These are phyloP conservation scores for Rhododendron mucronatum DNA, from an alignment of 148 eudicot genomes.

Conservation along the genomic window DNA sequence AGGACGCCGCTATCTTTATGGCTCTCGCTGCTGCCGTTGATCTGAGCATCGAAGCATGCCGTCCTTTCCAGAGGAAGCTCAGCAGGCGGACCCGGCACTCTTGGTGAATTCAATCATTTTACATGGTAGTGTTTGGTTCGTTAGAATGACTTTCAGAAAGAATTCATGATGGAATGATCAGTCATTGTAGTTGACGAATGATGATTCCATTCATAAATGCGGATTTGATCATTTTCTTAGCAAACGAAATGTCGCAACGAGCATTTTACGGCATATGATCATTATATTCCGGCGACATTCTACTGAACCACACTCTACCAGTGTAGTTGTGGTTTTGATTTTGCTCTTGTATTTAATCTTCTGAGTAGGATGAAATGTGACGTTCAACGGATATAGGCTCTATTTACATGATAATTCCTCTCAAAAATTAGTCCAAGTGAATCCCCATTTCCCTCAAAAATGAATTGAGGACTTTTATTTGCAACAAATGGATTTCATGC, in stretches of 20 bases:
- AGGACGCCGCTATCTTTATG: conserved; percentile 61
- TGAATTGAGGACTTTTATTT: not conserved
- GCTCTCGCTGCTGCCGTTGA: conserved; percentile 59
- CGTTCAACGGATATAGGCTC: not conserved
- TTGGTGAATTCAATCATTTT: conserved; percentile 26
- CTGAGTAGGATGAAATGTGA: not conserved
- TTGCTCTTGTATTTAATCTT: not conserved
- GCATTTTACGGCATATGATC: not conserved
- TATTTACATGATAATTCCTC: not conserved
- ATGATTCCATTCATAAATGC: not conserved
- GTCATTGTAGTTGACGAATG: not conserved
- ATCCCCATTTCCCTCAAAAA: not conserved
- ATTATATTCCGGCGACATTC: not conserved
- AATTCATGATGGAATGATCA: not conserved
- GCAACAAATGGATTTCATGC: not conserved
- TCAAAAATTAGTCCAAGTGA: not conserved
- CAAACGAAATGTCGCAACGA: not conserved
- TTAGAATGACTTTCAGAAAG: not conserved
- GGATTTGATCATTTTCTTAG: not conserved
- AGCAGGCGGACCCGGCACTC: conserved; percentile 37
- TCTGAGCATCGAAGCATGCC: conserved; percentile 56
- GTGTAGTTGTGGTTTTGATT: conserved; percentile 1
- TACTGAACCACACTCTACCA: not conserved
- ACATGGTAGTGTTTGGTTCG: no score
- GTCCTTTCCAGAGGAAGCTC: conserved; percentile 40